Base-by-base conservation (phyloP, 768 basidiomycete species). In the Gautieria morchelliformis region DNA sequence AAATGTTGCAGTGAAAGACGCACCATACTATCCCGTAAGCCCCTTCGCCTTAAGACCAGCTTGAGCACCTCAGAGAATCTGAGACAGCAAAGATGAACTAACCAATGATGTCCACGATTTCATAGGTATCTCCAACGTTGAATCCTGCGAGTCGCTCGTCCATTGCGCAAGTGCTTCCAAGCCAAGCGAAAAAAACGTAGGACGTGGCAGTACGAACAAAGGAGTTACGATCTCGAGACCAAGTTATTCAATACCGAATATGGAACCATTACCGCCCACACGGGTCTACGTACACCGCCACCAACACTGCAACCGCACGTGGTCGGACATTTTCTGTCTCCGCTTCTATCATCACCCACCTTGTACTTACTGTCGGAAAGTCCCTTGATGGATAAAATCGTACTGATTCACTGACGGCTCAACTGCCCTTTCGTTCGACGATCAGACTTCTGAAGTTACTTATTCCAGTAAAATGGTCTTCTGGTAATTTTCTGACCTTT, bases 21-120 rank as follows among this genome's bases (percentile, higher is more conserved):
- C 41, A 70, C 76, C 89, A 93, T 59, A 97, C 94, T 66, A 95
- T 89, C 52, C 95, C 95, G 67, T 95, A 94, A 52, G 93, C 93
- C 24, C 93, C 89, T 68, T 92, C 89, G 50, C 89, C 89, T 57
- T 93, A 87, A 89, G 85, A 74, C 89, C 87, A 17, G 10, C 15
- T 53, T 49, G 27, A 50, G n/a, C 17, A 49, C 19, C 19, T 33
- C n/a, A 45, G 35, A 9, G 9, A 32, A 5, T 20, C 57, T 14
- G 45, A 30, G 17, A 39, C 30, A 39, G 44, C 24, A 52, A 17
- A 32, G 6, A n/a, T 33, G 15, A n/a, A 45, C 49, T 39, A n/a
- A 59, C 62, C 63, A 41, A 60, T 58, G 30, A 60, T 48, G 30
- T 60, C 63, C 27, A 59, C 50, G 9, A 63, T 60, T 52, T 63